Conservation (phyloP, 1,284 basidiomycete species). For the Cutaneotrichosporon sp. region DNA sequence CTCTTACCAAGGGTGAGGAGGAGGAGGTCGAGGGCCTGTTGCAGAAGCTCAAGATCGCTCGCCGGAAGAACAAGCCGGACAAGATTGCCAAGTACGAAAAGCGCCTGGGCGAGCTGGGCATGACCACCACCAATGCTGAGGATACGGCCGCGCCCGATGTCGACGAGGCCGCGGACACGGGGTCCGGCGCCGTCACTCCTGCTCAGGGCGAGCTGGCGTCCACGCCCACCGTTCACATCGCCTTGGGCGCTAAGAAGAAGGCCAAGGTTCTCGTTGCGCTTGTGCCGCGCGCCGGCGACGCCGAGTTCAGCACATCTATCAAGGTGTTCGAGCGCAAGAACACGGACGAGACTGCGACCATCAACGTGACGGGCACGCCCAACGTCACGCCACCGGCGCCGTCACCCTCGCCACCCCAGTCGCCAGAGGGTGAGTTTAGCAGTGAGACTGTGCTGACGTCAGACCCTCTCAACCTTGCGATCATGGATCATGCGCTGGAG, state of each 20-base stretch:
- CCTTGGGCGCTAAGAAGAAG: slow-evolving; percentile 47
- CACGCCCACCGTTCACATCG: slow-evolving; percentile 24
- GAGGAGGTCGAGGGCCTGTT: slow-evolving; percentile 57
- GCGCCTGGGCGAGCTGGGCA: slow-evolving; percentile 53
- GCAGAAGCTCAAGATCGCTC: slow-evolving; percentile 58
- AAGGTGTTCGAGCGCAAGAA: slow-evolving; percentile 48
- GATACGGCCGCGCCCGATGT: slow-evolving; percentile 9
- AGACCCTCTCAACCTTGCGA: slow-evolving; percentile 44
- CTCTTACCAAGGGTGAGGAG: slow-evolving; percentile 55
- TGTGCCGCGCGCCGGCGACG: slow-evolving; percentile 17
- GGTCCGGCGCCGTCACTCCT: slow-evolving; percentile 15
- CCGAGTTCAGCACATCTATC: slow-evolving; percentile 27
- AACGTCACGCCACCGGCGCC: slow-evolving; percentile 5
- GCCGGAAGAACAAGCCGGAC: slow-evolving; percentile 56
- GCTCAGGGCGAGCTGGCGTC: slow-evolving; percentile 13
- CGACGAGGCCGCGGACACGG: background rate
- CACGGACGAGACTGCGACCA: slow-evolving; percentile 44
- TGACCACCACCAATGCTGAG: slow-evolving; percentile 33
- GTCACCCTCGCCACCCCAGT: slow-evolving; percentile 3
- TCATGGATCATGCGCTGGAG: slow-evolving; percentile 49
- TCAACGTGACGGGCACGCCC: slow-evolving; percentile 28
- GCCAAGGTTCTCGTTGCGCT: slow-evolving; percentile 44
- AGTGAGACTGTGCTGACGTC: slow-evolving; percentile 1
- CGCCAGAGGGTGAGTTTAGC: slow-evolving; percentile 15
- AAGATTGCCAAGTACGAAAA: slow-evolving; percentile 57